Percentiles rank a stretch among this genome's conserved stretches.
phyloP scores from a whole-genome alignment of 139 green algal genomes.

The Yamagishiella unicocca region DNA sequence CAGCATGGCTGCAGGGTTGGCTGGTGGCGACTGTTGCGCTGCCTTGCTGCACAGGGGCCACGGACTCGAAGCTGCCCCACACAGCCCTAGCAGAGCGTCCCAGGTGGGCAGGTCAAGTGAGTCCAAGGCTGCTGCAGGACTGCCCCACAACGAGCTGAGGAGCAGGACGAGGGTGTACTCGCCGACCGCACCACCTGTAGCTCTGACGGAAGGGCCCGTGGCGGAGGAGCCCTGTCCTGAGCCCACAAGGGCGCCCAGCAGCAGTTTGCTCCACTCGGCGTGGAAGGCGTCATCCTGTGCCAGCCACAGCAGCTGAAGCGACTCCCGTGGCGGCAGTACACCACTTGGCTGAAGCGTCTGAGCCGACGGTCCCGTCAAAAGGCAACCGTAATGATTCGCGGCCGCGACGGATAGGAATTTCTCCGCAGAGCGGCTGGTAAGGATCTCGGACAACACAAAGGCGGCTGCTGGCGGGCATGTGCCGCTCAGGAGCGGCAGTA shows the following conservation, averaged over 20 bases:
- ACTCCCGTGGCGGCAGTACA: neutral
- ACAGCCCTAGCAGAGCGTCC: neutral
- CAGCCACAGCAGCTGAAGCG: neutral
- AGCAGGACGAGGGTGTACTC: neutral
- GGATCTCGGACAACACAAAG: neutral
- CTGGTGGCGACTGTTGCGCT: too few relatives aligned
- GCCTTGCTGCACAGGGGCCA: too few relatives aligned
- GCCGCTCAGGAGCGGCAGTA: neutral
- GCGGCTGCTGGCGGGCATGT: neutral
- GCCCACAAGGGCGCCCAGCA: neutral
- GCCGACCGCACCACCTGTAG: too few relatives aligned
- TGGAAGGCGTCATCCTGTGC: neutral
- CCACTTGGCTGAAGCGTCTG: neutral
- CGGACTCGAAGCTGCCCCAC: neutral
- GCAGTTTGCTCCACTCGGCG: neutral
- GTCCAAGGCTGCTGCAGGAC: neutral
- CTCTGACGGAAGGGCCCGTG: too few relatives aligned
- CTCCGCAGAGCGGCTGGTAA: neutral
- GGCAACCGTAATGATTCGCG: neutral
- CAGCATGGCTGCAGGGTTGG: neutral
- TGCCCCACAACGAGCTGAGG: neutral
- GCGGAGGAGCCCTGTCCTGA: neutral
- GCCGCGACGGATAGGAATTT: neutral
- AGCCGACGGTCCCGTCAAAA: neutral
- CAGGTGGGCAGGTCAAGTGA: neutral